Evolutionary conservation across 768 basidiomycete genomes (phyloP).

Genomic region (Pleurotus cornucopiae): DNA sequence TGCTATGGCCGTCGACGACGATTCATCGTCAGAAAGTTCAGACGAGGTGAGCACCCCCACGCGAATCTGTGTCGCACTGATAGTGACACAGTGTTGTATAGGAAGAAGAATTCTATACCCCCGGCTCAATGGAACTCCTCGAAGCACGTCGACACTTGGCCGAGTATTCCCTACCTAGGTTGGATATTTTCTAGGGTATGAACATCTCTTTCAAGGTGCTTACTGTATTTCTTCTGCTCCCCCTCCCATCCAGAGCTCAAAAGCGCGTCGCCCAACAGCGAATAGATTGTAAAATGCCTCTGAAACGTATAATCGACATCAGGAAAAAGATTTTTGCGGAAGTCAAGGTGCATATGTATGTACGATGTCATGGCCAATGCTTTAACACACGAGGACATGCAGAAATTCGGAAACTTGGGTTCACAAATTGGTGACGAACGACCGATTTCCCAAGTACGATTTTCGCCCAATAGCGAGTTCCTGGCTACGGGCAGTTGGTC

Average conservation of each 20-base stretch:
- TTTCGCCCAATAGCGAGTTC: conserved; percentile 85
- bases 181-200: conserved; percentile 57
- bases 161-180: conserved; percentile 95
- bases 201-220: conserved; percentile 65
- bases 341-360: conserved; percentile 61
- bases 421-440: conserved; percentile 98
- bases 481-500: conserved; percentile 97
- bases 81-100: conserved; percentile 20
- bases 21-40: conserved; percentile 64
- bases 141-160: conserved; percentile 83
- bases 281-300: conserved; percentile 81
- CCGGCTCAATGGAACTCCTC: conserved; percentile 82
- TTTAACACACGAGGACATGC: neutral
- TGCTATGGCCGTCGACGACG: conserved; percentile 68
- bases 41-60: conserved; percentile 52
- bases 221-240: conserved; percentile 46
- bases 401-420: conserved; percentile 91
- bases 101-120: conserved; percentile 96
- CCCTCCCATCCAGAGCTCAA: conserved; percentile 79
- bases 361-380: neutral
- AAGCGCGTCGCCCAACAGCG: conserved; percentile 90
- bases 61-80: conserved; percentile 4
- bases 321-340: conserved; percentile 87
- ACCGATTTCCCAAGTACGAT: conserved; percentile 90
- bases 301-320: conserved; percentile 86